Evolutionary conservation across 1,284 basidiomycete genomes (phyloP).

Genomic region (Omphalotus olearius): DNA sequence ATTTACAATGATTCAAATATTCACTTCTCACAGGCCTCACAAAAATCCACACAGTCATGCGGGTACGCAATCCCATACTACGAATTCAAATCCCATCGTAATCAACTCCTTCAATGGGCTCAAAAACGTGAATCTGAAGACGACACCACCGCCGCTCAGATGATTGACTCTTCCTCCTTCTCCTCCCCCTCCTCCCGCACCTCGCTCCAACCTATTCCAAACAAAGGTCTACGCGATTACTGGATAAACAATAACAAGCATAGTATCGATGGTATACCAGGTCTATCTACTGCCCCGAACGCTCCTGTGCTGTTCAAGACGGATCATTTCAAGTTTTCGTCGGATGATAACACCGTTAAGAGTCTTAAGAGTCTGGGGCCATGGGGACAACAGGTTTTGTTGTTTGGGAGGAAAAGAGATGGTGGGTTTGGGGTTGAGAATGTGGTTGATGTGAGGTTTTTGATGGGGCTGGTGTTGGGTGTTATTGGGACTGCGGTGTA

Average conservation of each 20-base stretch:
- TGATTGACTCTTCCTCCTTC: no score
- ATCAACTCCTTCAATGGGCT: constrained; percentile 31
- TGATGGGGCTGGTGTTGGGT: constrained; percentile 3
- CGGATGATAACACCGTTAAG: neutral
- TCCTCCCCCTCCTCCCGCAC: no score
- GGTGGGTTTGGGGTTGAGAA: neutral
- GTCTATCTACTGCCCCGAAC: constrained; percentile 24
- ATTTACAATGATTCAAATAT: no score
- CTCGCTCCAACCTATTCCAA: constrained; percentile 10
- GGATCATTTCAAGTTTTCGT: neutral
- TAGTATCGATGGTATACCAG: constrained; percentile 44
- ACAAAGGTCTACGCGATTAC: constrained; percentile 37
- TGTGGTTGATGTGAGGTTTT: constrained; percentile 9
- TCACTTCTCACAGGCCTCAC: no score
- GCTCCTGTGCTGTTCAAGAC: neutral
- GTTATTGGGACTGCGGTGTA: neutral
- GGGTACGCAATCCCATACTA: constrained; percentile 48
- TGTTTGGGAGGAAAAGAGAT: no score
- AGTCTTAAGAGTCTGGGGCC: neutral
- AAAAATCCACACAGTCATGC: constrained; percentile 36
- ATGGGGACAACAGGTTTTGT: no score
- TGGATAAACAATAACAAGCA: constrained; percentile 37
- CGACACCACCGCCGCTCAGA: no score
- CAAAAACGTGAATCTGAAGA: constrained; percentile 25
- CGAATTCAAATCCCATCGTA: constrained; percentile 41